These are phyloP conservation scores for Jasminum sambac DNA, from an alignment of 257 asterid genomes.

Conservation along the genomic window DNA sequence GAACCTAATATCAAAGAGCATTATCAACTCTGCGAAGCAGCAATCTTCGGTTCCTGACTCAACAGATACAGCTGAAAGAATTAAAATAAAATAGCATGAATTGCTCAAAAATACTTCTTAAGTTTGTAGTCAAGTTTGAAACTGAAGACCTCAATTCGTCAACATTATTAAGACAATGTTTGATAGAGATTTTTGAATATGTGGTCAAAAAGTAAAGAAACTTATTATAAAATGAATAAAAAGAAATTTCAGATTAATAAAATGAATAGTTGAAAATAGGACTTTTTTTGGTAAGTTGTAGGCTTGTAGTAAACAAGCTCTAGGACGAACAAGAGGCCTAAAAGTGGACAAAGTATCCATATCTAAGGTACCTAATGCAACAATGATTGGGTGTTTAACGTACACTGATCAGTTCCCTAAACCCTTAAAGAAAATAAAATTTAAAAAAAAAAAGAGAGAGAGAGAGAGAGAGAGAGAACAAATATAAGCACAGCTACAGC, in stretches of 20 bases:
- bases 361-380: not conserved
- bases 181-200: too few species aligned
- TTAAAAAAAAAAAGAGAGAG: too few species aligned
- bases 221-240: too few species aligned
- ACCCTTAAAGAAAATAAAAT: too few species aligned
- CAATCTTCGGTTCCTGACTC: not conserved
- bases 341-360: not conserved
- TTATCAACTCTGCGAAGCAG: not conserved
- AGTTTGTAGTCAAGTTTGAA: not conserved
- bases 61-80: not conserved
- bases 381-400: not conserved
- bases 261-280: too few species aligned
- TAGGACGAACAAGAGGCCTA: not conserved
- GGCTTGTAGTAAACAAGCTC: too few species aligned
- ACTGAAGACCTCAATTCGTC: not conserved
- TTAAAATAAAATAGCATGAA: not conserved
- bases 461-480: too few species aligned
- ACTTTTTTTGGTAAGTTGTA: too few species aligned
- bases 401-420: too few species aligned
- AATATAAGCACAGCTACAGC: not conserved
- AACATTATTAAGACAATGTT: not conserved
- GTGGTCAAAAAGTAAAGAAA: too few species aligned
- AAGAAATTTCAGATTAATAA: too few species aligned
- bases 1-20: not conserved
- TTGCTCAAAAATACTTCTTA: not conserved